Evolutionary conservation across 176 grass and related monocot species (phyloP).

Genomic region (Tuctoria greenei): DNA sequence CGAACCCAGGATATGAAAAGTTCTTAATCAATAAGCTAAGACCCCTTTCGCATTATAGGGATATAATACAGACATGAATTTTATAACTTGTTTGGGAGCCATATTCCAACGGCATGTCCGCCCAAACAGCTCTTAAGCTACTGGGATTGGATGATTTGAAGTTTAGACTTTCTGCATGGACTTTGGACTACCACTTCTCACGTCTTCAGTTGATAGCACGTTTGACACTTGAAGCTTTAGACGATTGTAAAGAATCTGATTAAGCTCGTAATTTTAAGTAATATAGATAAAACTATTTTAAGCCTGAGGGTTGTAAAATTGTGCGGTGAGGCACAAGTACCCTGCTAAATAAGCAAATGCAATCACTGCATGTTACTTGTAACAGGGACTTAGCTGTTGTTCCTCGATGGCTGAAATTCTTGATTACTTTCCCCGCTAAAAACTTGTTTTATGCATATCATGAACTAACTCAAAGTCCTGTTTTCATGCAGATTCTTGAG

Average conservation of each 20-base stretch:
- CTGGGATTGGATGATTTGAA: not conserved
- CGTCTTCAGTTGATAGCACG: not conserved
- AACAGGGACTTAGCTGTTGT: not conserved
- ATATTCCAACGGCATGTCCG: not conserved
- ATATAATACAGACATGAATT: not conserved
- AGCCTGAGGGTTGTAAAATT: too few relatives aligned
- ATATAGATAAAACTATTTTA: not conserved
- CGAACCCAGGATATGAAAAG: too few relatives aligned
- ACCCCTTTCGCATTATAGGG: too few relatives aligned
- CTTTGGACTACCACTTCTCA: not conserved
- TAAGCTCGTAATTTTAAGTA: not conserved
- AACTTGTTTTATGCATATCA: not conserved
- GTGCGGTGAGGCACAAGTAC: not conserved
- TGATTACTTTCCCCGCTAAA: not conserved
- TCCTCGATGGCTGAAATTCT: not conserved
- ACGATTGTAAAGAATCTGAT: not conserved
- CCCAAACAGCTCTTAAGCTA: not conserved
- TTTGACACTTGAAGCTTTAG: not conserved
- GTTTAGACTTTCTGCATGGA: not conserved
- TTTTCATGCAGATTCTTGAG: constrained; percentile 64
- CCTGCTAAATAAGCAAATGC: not conserved
- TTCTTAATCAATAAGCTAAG: too few relatives aligned
- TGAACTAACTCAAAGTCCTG: not conserved
- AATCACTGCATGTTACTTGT: not conserved
- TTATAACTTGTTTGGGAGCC: not conserved